Base-by-base conservation (phyloP, 176 grass and related monocot genomes). In the Oryza officinalis region DNA sequence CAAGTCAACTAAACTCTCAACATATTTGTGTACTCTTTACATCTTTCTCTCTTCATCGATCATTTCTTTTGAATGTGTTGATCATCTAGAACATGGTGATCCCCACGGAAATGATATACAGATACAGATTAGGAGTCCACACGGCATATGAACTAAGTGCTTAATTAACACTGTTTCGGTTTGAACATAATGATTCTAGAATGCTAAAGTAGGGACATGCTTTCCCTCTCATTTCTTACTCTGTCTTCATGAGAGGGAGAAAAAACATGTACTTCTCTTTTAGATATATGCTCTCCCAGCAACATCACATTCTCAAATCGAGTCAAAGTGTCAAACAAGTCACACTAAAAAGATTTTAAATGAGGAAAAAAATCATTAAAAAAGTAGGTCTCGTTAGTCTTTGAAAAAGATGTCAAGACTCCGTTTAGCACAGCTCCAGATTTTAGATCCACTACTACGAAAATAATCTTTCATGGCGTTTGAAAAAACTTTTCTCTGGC, bases 111-210 rank as follows among this genome's bases (percentile, higher is more conserved):
- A 37, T 57, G 13, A 9, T 23, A 40, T 18, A 75, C n/a, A 84
- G 43, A 20, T 57, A 57, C 52, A 57, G 20, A n/a, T 54, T 31
- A 54, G 27, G 45, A 75, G 27, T 50, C 64, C 43, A 22, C 43
- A 22, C 2, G 12, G 18, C 44, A 33, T 28, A 80, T 17, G 3
- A 25, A 35, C 3, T 3, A n/a, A 74, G 10, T 18, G 13, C 13
- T n/a, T 50, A 70, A 54, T n/a, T 31, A 76, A 54, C 72, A 35
- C 32, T 81, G 71, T 44, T 63, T 67, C 49, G 28, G 52, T 89
- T 77, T 75, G 50, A 78, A 35, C 83, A 71, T 2, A 78, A 66
- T 70, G 31, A 59, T 67, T 82, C 72, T 47, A 82, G 71, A 38
- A 47, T 27, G 10, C 67, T 77, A 41, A 74, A 44, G 60, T 18